phyloP scores from a whole-genome alignment of 1,139 yeast species.

The Hemisphaericaspora xylanilytica region DNA sequence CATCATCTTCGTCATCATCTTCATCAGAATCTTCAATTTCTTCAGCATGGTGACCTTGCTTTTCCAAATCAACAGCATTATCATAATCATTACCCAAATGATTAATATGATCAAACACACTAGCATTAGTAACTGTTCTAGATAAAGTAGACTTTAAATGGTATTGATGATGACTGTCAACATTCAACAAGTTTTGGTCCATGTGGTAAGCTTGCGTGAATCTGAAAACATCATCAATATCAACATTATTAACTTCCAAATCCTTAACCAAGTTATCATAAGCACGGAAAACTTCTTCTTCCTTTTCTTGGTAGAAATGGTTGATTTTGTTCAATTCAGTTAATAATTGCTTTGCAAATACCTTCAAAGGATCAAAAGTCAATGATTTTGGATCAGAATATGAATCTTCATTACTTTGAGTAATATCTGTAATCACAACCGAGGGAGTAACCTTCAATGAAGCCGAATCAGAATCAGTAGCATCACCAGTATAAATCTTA shows the following conservation, averaged over 20 bases:
- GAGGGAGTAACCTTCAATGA: conserved; percentile 10
- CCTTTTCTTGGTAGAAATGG: conserved; percentile 51
- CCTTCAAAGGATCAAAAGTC: conserved; percentile 44
- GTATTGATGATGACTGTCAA: conserved; percentile 25
- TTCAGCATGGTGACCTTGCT: conserved; percentile 16
- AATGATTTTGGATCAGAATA: conserved; percentile 19
- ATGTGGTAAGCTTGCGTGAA: conserved; percentile 27
- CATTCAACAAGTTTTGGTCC: conserved; percentile 19
- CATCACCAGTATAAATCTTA: conserved; percentile 24
- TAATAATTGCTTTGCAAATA: conserved; percentile 52
- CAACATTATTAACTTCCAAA: conserved; percentile 29
- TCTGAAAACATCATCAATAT: conserved; percentile 29
- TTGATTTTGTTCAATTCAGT: conserved; percentile 56
- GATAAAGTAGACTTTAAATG: conserved; percentile 24
- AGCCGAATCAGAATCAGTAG: conserved; percentile 30
- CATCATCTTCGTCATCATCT: conserved; percentile 43
- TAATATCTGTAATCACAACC: conserved; percentile 3
- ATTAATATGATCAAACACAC: conserved; percentile 28
- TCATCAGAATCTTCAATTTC: conserved; percentile 25
- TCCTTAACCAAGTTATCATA: conserved; percentile 46
- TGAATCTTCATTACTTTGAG: conserved; percentile 8
- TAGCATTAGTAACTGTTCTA: conserved; percentile 30
- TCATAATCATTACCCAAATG: conserved; percentile 20
- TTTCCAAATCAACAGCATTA: conserved; percentile 18
- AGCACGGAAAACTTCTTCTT: conserved; percentile 44